Percentiles rank a stretch among this genome's conserved stretches.
Conservation (phyloP, 2,329 filamentous ascomycete species). For the Fusarium pseudonygamai region DNA sequence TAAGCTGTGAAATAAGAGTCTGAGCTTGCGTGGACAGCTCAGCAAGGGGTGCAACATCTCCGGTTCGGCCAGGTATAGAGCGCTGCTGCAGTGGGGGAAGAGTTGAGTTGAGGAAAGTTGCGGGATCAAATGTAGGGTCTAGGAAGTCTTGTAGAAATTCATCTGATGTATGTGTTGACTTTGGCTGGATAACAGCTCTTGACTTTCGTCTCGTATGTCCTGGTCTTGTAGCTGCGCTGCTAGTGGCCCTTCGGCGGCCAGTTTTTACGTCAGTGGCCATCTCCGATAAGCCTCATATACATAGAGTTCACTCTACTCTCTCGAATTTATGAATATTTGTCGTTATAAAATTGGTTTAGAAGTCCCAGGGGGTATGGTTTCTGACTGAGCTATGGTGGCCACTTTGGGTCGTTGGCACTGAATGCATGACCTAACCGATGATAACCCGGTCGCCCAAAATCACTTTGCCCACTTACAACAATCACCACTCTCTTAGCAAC, state of each 20-base stretch:
- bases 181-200: conserved; percentile 54
- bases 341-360: conserved; percentile 1
- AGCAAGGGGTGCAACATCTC: conserved; percentile 67
- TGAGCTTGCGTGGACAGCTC: conserved; percentile 85
- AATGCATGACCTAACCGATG: conserved; percentile 42
- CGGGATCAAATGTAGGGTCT: conserved; percentile 79
- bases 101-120: conserved; percentile 83
- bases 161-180: conserved; percentile 74
- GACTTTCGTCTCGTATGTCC: conserved; percentile 54
- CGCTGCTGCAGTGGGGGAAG: conserved; percentile 73
- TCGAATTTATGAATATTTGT: not conserved
- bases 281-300: not conserved
- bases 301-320: not conserved
- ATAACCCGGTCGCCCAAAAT: conserved; percentile 45
- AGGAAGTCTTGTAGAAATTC: conserved; percentile 80
- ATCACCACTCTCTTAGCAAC: conserved; percentile 2
- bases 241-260: conserved; percentile 58
- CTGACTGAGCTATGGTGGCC: conserved; percentile 24
- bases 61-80: conserved; percentile 40
- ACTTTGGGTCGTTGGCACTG: not conserved
- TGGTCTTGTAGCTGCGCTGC: conserved; percentile 53
- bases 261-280: conserved; percentile 48
- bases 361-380: conserved; percentile 14
- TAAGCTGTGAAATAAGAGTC: conserved; percentile 85
- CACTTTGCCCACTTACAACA: conserved; percentile 39